These are phyloP conservation scores for Kalmusia sp. DNA, from an alignment of 2,329 filamentous ascomycete species.

Conservation along the genomic window DNA sequence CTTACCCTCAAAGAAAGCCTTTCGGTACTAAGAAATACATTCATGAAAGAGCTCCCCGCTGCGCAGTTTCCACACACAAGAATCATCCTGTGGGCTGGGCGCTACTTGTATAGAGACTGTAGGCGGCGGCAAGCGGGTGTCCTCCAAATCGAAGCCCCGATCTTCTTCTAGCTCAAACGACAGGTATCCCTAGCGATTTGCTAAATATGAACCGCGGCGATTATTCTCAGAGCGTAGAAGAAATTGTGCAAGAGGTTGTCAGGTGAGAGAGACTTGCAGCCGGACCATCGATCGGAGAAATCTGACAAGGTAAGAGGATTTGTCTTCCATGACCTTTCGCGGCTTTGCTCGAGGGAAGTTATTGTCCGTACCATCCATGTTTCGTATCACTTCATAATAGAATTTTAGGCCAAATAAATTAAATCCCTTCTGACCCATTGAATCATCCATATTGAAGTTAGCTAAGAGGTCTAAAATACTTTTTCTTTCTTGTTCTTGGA, in stretches of 20 bases:
- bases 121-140: neutral
- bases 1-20: conserved; percentile 6
- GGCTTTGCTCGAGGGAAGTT: too few relatives aligned
- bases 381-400: too few relatives aligned
- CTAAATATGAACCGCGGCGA: too few relatives aligned
- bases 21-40: conserved; percentile 1
- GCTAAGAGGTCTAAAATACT: too few relatives aligned
- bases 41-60: conserved; percentile 1
- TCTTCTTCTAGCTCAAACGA: neutral
- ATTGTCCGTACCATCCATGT: too few relatives aligned
- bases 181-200: neutral
- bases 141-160: neutral
- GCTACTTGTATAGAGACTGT: neutral
- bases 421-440: too few relatives aligned
- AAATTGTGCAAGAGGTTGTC: too few relatives aligned
- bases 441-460: too few relatives aligned
- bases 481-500: too few relatives aligned
- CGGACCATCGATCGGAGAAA: neutral
- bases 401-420: too few relatives aligned
- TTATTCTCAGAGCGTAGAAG: neutral
- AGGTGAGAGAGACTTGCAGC: neutral
- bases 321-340: too few relatives aligned
- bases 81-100: neutral
- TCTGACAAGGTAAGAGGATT: neutral
- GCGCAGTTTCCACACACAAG: conserved; percentile 9